phyloP scores from a whole-genome alignment of 805 yeast species.

The Starmerella roubikii region DNA sequence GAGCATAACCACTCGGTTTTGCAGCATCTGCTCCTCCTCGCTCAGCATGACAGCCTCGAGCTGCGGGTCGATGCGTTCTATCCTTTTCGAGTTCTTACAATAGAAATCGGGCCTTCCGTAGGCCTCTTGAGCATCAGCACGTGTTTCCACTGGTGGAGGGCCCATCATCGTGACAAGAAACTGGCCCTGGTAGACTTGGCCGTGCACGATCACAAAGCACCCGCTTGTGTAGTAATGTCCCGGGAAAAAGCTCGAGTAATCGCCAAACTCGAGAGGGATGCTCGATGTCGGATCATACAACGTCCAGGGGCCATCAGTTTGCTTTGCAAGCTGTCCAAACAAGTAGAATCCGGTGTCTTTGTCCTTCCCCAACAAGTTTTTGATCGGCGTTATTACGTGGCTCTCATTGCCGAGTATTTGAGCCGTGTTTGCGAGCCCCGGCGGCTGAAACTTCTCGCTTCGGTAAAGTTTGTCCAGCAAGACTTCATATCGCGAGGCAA shows the following conservation, averaged over 20 bases:
- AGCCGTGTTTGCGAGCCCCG: constrained; percentile 9
- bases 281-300: constrained; percentile 72
- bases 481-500: constrained; percentile 42
- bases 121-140: constrained; percentile 51
- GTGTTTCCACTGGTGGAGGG: constrained; percentile 78
- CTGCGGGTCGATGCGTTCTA: constrained; percentile 44
- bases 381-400: constrained; percentile 49
- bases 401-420: constrained; percentile 2
- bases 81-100: constrained; percentile 18
- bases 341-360: constrained; percentile 54
- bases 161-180: constrained; percentile 66
- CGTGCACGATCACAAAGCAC: constrained; percentile 67
- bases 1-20: constrained; percentile 51
- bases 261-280: constrained; percentile 45
- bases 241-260: constrained; percentile 45
- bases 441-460: constrained; percentile 53
- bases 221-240: constrained; percentile 61
- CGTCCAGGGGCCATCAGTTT: constrained; percentile 42
- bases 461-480: constrained; percentile 59
- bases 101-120: constrained; percentile 69
- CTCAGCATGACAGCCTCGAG: constrained; percentile 39
- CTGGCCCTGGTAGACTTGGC: constrained; percentile 48
- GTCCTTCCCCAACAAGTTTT: constrained; percentile 75
- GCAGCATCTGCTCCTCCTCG: constrained; percentile 39
- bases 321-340: constrained; percentile 50